A percentile compares a stretch with the other conserved stretches of the same genome.
Evolutionary conservation across 768 basidiomycete species (phyloP).

Genomic region (Rhizopogon salebrosus): DNA sequence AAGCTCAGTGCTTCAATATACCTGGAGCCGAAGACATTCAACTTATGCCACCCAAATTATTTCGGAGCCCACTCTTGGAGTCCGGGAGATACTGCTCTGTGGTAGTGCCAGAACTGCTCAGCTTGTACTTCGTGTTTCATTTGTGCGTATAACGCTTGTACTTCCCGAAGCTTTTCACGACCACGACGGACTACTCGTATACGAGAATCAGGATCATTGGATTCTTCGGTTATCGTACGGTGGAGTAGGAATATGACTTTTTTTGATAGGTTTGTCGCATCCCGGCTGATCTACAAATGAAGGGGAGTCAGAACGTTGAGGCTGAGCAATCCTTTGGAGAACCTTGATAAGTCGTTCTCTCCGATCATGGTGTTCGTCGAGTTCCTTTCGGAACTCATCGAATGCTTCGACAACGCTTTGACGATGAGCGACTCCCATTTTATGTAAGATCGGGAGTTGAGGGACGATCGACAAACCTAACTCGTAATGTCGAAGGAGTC

Average conservation of each 20-base stretch:
- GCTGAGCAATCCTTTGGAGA: background rate
- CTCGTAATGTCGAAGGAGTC: too few species aligned
- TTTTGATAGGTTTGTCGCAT: slow-evolving; percentile 88
- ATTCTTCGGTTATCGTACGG: slow-evolving; percentile 51
- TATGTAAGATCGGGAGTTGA: background rate
- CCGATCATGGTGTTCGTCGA: slow-evolving; percentile 83
- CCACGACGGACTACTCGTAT: slow-evolving; percentile 46
- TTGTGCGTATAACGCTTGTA: slow-evolving; percentile 56
- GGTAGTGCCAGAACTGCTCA: slow-evolving; percentile 74
- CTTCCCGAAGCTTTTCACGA: slow-evolving; percentile 58
- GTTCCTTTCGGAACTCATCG: slow-evolving; percentile 57
- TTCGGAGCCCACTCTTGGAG: slow-evolving; percentile 60
- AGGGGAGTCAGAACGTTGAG: slow-evolving; percentile 3
- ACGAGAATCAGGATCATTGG: slow-evolving; percentile 21
- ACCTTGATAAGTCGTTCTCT: slow-evolving; percentile 92
- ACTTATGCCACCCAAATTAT: background rate
- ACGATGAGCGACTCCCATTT: background rate
- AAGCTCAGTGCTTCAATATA: slow-evolving; percentile 94
- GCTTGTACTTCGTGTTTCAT: slow-evolving; percentile 60
- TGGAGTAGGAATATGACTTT: slow-evolving; percentile 92
- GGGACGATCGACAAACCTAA: background rate
- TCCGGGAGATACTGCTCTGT: slow-evolving; percentile 70
- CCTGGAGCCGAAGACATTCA: slow-evolving; percentile 20
- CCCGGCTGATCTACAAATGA: slow-evolving; percentile 68
- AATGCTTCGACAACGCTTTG: slow-evolving; percentile 32